Conservation (phyloP, 164 flowering plant species). For the Nymphaea colorata region DNA sequence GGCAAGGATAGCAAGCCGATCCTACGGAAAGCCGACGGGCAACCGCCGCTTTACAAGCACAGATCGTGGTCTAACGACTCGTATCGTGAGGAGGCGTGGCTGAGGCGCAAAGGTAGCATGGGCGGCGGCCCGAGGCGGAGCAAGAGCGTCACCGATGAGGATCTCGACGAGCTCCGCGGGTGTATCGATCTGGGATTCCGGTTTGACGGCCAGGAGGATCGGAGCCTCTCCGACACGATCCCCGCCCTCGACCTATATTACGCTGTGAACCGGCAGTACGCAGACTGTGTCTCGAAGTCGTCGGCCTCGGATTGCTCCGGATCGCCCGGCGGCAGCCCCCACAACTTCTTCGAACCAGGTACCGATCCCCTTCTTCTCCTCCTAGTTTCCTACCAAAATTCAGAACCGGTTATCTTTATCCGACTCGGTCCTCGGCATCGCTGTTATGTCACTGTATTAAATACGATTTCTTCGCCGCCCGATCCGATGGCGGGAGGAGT, state of each 20-base stretch:
- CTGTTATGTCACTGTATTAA: too few species aligned
- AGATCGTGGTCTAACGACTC: slow-evolving; percentile 49
- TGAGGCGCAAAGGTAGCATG: slow-evolving; percentile 20
- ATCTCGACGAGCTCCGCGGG: slow-evolving; percentile 65
- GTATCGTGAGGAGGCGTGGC: slow-evolving; percentile 42
- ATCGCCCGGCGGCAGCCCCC: slow-evolving; percentile 23
- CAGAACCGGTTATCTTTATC: too few species aligned
- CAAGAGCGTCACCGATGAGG: slow-evolving; percentile 73
- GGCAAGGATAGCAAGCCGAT: neutral
- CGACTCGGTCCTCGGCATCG: too few species aligned
- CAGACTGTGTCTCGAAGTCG: slow-evolving; percentile 22
- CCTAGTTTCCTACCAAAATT: too few species aligned
- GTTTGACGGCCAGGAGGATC: slow-evolving; percentile 48
- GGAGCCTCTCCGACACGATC: slow-evolving; percentile 39
- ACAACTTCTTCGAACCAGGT: slow-evolving; percentile 36
- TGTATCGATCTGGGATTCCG: slow-evolving; percentile 75
- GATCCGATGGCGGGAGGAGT: too few species aligned
- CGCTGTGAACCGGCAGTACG: slow-evolving; percentile 50
- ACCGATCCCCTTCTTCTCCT: neutral
- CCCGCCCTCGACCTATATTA: slow-evolving; percentile 66
- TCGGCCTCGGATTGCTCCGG: slow-evolving; percentile 17
- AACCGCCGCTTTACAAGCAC: slow-evolving; percentile 32
- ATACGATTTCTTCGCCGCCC: too few species aligned
- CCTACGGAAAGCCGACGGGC: neutral
- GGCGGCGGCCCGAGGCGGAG: slow-evolving; percentile 12